A percentile compares a stretch with the other conserved stretches of the same genome.
Conservation (phyloP, 768 basidiomycete genomes). For the Omphalotus guepiniiformis region DNA sequence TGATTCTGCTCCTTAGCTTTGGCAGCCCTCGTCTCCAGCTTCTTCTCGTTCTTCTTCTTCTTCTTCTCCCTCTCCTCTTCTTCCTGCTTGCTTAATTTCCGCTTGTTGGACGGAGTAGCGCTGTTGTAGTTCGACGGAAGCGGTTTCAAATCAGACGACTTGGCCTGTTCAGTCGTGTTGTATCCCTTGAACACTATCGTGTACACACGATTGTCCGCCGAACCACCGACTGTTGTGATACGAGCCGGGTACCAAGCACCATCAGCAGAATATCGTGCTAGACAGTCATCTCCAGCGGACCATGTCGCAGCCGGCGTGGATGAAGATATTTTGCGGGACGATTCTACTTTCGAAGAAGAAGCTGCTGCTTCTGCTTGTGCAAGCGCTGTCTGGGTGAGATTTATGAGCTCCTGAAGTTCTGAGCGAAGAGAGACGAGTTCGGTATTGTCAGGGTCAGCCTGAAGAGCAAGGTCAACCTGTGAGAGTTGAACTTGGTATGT, state of each 20-base stretch:
- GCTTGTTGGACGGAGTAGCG: slow-evolving; percentile 53
- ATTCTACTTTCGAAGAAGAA: slow-evolving; percentile 56
- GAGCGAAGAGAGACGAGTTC: slow-evolving; percentile 71
- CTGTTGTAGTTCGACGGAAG: slow-evolving; percentile 56
- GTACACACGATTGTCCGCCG: slow-evolving; percentile 77
- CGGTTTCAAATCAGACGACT: slow-evolving; percentile 63
- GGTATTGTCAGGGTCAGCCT: slow-evolving; percentile 66
- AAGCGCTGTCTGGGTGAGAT: slow-evolving; percentile 69
- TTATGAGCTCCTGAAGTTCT: slow-evolving; percentile 81
- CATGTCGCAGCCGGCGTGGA: slow-evolving; percentile 53
- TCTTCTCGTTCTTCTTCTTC: slow-evolving; percentile 96
- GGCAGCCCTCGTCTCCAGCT: slow-evolving; percentile 73
- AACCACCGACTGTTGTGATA: slow-evolving; percentile 80
- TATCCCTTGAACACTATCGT: slow-evolving; percentile 90
- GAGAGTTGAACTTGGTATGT: slow-evolving; percentile 86
- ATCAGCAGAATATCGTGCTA: slow-evolving; percentile 84
- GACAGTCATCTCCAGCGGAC: slow-evolving; percentile 80
- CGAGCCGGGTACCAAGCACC: slow-evolving; percentile 86
- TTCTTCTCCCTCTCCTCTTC: slow-evolving; percentile 86
- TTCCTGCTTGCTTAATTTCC: slow-evolving; percentile 74
- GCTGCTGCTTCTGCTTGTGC: slow-evolving; percentile 64
- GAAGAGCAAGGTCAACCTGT: slow-evolving; percentile 81
- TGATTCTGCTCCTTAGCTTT: slow-evolving; percentile 85
- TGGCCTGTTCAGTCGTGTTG: slow-evolving; percentile 85
- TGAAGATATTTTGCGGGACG: slow-evolving; percentile 49